Evolutionary conservation across 2,329 filamentous ascomycete genomes (phyloP).

Genomic region (Fusarium nelsonii): DNA sequence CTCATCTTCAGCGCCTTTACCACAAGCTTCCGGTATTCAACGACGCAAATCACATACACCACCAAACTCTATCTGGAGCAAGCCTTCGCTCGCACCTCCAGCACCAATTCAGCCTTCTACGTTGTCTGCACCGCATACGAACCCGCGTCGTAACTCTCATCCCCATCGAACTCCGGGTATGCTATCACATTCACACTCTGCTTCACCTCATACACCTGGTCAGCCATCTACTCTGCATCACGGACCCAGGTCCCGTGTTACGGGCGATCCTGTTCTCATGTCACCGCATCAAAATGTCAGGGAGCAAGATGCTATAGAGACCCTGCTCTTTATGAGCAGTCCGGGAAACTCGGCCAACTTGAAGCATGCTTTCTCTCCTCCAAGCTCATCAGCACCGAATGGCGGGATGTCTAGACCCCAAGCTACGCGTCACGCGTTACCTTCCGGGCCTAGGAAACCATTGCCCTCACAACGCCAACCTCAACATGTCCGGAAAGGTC

Average conservation of each 20-base stretch:
- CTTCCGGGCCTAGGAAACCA: constrained; percentile 64
- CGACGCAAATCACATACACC: constrained; percentile 55
- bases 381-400: constrained; percentile 53
- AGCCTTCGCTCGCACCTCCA: constrained; percentile 63
- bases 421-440: constrained; percentile 55
- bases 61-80: constrained; percentile 52
- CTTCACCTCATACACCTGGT: constrained; percentile 60
- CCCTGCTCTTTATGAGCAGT: constrained; percentile 84
- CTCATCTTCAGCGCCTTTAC: constrained; percentile 49
- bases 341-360: constrained; percentile 77
- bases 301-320: constrained; percentile 86
- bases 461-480: constrained; percentile 63
- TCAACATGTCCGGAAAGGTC: constrained; percentile 59
- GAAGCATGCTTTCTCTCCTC: constrained; percentile 65
- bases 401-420: constrained; percentile 28
- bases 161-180: constrained; percentile 63
- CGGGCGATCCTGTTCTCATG: constrained; percentile 68
- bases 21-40: constrained; percentile 47
- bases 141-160: constrained; percentile 64
- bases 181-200: constrained; percentile 62
- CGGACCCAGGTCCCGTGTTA: constrained; percentile 50
- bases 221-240: constrained; percentile 51
- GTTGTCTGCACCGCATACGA: constrained; percentile 50
- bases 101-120: constrained; percentile 66
- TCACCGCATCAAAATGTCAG: constrained; percentile 74